Evolutionary conservation across 805 yeast species (phyloP).

Genomic region (Suhomyces faveliae): DNA sequence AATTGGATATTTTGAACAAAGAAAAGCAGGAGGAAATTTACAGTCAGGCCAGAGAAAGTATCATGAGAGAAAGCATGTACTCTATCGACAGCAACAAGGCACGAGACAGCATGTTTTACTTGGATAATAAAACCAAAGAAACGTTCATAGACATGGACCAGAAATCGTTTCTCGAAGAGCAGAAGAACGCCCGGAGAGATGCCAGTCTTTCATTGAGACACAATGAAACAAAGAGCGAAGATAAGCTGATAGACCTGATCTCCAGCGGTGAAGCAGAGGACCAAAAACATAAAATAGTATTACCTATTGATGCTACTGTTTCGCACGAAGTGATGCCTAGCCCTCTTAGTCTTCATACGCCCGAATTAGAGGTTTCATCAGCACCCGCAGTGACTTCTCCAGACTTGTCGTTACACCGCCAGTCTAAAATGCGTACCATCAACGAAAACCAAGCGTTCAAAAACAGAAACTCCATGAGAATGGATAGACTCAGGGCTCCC

Average conservation of each 20-base stretch:
- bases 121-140: conserved; percentile 13
- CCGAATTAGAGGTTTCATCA: background rate
- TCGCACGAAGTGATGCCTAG: background rate
- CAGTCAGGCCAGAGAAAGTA: conserved; percentile 12
- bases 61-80: conserved; percentile 15
- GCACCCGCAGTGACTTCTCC: background rate
- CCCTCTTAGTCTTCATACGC: background rate
- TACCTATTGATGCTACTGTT: conserved; percentile 1
- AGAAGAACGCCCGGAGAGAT: conserved; percentile 4
- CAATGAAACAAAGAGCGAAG: background rate
- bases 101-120: conserved; percentile 13
- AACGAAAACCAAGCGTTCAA: conserved; percentile 3
- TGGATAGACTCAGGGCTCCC: background rate
- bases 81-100: conserved; percentile 15
- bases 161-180: conserved; percentile 6
- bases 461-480: background rate
- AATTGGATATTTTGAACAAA: conserved; percentile 12
- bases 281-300: background rate
- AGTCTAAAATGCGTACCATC: background rate
- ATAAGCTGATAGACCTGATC: background rate
- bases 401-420: background rate
- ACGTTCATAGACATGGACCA: conserved; percentile 13
- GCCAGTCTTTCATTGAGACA: conserved; percentile 1
- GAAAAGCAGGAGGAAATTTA: conserved; percentile 14
- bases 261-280: background rate